Base-by-base conservation (phyloP, 1,284 basidiomycete species). In the Malassezia dermatis region DNA sequence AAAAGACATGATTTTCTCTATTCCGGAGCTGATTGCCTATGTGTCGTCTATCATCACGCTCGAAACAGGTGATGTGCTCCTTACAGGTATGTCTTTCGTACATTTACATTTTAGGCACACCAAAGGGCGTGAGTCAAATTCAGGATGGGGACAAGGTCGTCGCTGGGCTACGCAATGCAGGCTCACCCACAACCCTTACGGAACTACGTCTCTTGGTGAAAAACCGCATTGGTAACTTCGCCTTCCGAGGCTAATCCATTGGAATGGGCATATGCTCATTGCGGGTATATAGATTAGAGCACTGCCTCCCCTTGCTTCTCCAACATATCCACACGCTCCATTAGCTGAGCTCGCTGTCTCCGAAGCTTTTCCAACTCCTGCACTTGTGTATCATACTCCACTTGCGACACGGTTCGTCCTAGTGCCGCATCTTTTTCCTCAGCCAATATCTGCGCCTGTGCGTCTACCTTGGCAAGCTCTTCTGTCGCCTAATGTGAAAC, bases 11-110 rank as follows among this genome's bases (percentile, higher is more conserved):
- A 86, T 96, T 60, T 93, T 93, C 79, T 80, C 80, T 42, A 88
- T 98, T 41, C 89, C 91, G 1, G 79, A 82, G n/a, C 80, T 98
- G 51, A 86, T 98, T 64, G 82, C 86, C 63, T 89, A 94, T 69
- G 81, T 94, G 44, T 91, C 89, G 2, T 86, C 86, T 15, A 94
- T 98, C 76, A 96, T 96, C 90, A 85, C 84, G 0, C 80, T 96
- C 17, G 89, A 95, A 80, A 88, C 85, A 39, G 66, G 83, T 71
- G 62, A 75, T 51, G 45, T 75, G 30, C 50, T 76, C 17, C 61
- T 76, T 21, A 77, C 77, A 2, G 74, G 75, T 58, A 56, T 56
- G 41, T 42, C 5, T 37, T 19, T 28, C 31, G 7, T 23, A 24
- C 8, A 34, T 13, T 13, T 13, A 19, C 37, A 39, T 19, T 37